Percentiles rank a stretch among this genome's conserved stretches.
Evolutionary conservation across 2,329 filamentous ascomycete genomes (phyloP).

Genomic region (Fusarium longipes): DNA sequence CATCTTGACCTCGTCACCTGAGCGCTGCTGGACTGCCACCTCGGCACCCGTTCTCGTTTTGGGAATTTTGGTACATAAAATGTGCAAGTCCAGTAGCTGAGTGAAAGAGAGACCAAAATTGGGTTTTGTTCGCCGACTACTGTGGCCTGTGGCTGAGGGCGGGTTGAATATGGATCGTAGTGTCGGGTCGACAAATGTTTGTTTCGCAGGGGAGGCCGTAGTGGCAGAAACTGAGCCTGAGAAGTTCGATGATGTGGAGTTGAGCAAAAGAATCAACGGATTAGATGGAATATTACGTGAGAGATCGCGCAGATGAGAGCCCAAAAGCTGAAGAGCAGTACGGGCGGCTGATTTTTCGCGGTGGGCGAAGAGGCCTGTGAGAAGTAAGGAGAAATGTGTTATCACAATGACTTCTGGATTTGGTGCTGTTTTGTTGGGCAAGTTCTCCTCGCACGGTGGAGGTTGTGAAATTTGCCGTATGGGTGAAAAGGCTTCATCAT

Average conservation of each 20-base stretch:
- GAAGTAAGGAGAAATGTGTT: conserved; percentile 64
- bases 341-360: conserved; percentile 62
- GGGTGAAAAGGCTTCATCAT: conserved; percentile 39
- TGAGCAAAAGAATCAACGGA: conserved; percentile 66
- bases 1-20: conserved; percentile 35
- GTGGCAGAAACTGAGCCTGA: not conserved
- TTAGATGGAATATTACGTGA: conserved; percentile 54
- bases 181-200: conserved; percentile 53
- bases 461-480: conserved; percentile 3
- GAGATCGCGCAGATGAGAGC: conserved; percentile 59
- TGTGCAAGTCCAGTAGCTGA: conserved; percentile 65
- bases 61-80: conserved; percentile 62
- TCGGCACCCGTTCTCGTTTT: conserved; percentile 56
- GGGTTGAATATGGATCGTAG: conserved; percentile 63
- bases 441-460: not conserved
- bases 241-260: conserved; percentile 56
- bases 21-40: conserved; percentile 13
- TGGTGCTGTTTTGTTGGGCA: conserved; percentile 3
- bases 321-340: conserved; percentile 59
- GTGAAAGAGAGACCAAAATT: conserved; percentile 66
- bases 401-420: conserved; percentile 61
- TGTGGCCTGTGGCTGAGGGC: conserved; percentile 37
- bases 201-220: conserved; percentile 15
- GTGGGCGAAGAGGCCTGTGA: conserved; percentile 64
- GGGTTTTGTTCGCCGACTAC: conserved; percentile 56